Evolutionary conservation across 257 asterid species (phyloP), one percentile per base, ranked within the genome.

Genomic region (Penstemon eatonii): DNA sequence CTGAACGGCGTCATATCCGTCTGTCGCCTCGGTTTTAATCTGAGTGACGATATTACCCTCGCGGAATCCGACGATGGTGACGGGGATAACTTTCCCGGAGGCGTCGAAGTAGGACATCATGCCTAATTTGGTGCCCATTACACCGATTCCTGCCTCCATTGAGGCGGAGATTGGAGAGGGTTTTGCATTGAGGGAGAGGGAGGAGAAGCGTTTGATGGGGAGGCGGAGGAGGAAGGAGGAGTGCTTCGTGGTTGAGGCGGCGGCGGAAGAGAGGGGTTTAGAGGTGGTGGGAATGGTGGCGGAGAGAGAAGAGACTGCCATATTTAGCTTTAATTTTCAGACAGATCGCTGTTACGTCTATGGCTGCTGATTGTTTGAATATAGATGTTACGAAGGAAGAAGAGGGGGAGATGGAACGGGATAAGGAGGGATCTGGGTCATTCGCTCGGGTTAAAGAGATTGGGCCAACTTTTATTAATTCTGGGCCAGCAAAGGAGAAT

Each of bases 1-100:
- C 64, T 93, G 98, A 39, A 93, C 98, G 42, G 98, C 81, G 59
- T 72, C 78, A 66, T 92, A 93, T 7, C 97, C 96, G 76, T 93
- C 96, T 4, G 95, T 93, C 4, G 90, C 86, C 62, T 84, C 82
- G 3, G 92, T 85, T 77, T 93, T 93, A 5, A 93, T 82, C 76
- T 93, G 99, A 33, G 99, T 93, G 10, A 90, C 95, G 15, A 93
- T 90, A 60, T 93, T 93, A 3, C 99, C 97, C 65, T 93, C 99
- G 4, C 96, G 84, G 73, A 93, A 93, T 4, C 99, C 99, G 25
- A 93, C 89, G 0, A 93, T 85, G 11, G 99, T 93, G 67, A 93
- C 99, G n/a, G 99, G 99, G 4, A 90, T 74, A 0, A 93, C 97
- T 5, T 68, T 54, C 6, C 99, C 99, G 1, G 80, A 43, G 7